Conservation (phyloP, 371 early-diverging fungal genomes). For the Mucor piriformis region DNA sequence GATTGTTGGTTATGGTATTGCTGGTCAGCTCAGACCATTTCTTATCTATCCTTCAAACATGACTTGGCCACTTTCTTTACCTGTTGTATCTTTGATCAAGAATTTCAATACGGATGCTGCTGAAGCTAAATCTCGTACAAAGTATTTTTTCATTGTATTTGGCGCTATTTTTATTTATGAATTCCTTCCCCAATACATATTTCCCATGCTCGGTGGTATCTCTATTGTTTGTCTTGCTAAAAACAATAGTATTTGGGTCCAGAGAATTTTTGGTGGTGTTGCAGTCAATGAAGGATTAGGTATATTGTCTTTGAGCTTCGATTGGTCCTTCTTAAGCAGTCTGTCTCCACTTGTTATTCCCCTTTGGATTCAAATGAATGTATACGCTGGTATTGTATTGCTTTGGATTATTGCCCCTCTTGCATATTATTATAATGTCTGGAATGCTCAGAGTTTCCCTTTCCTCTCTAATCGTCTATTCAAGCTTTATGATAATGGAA, state of each 20-base stretch:
- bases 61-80: constrained; percentile 86
- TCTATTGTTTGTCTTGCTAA: constrained; percentile 54
- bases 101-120: constrained; percentile 66
- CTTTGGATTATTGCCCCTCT: constrained; percentile 44
- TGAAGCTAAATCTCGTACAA: constrained; percentile 64
- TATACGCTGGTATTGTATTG: constrained; percentile 35
- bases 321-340: constrained; percentile 50
- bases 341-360: constrained; percentile 74
- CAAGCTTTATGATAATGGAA: constrained; percentile 28
- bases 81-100: constrained; percentile 74
- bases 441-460: constrained; percentile 51
- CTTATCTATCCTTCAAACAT: constrained; percentile 83
- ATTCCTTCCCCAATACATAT: constrained; percentile 53
- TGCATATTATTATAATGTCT: constrained; percentile 43
- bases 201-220: constrained; percentile 50
- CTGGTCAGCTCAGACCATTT: constrained; percentile 79
- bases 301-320: constrained; percentile 51
- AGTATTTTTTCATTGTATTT: constrained; percentile 57
- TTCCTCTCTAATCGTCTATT: constrained; percentile 47
- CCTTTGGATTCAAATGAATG: constrained; percentile 54
- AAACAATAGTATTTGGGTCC: constrained; percentile 51
- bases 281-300: constrained; percentile 55
- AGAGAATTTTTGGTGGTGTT: constrained; percentile 51
- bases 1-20: constrained; percentile 82
- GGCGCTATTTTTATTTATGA: constrained; percentile 45